Conservation (phyloP, 106 monocot genomes). For the Allium fistulosum region DNA sequence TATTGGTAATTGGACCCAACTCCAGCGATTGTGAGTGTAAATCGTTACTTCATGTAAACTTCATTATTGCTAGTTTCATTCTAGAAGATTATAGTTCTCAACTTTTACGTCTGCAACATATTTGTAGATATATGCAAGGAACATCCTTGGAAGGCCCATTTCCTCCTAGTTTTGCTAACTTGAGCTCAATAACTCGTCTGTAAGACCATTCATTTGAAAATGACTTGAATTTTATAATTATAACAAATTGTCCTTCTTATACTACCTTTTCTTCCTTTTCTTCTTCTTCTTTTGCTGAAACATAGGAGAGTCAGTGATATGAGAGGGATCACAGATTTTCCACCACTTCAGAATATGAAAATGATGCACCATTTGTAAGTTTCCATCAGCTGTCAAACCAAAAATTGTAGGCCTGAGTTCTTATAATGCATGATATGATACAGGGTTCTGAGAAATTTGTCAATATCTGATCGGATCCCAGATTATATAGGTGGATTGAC, state of each 20-base stretch:
- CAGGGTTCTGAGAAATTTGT: too few relatives aligned
- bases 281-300: neutral
- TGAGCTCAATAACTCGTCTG: slow-evolving; percentile 28
- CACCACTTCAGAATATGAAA: slow-evolving; percentile 34
- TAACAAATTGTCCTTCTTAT: neutral
- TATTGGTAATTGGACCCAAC: slow-evolving; percentile 48
- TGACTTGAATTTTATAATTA: neutral
- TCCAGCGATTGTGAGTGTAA: slow-evolving; percentile 33
- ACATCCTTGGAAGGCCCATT: slow-evolving; percentile 51
- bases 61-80: neutral
- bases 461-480: too few relatives aligned
- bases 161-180: slow-evolving; percentile 24
- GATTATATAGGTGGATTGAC: too few relatives aligned
- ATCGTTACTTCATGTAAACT: neutral
- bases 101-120: neutral
- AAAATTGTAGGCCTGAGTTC: too few relatives aligned
- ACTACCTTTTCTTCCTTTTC: too few relatives aligned
- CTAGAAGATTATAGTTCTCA: neutral
- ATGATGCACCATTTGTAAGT: slow-evolving; percentile 27
- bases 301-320: slow-evolving; percentile 40
- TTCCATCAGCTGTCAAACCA: too few relatives aligned
- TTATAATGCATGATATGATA: too few relatives aligned
- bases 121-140: slow-evolving; percentile 45
- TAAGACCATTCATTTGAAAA: slow-evolving; percentile 11
- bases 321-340: slow-evolving; percentile 37